Evolutionary conservation across 495 filamentous ascomycete species (phyloP), one percentile per base, ranked within the genome.

Genomic region (Endocarpon pusillum): DNA sequence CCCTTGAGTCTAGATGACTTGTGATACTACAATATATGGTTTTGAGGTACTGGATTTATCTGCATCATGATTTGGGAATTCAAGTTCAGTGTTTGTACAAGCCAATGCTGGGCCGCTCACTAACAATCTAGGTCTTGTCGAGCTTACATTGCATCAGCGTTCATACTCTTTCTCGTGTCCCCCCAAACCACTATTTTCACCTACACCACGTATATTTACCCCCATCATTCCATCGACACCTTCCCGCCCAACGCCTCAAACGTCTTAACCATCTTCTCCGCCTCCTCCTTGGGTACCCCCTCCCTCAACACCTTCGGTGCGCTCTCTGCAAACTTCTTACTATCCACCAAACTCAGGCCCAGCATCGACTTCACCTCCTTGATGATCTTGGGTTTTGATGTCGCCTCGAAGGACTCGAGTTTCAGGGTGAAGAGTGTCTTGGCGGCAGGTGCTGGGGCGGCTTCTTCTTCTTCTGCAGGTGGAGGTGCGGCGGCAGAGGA

Each of bases 261-360:
- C 15, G 77, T 74, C 56, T 81, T 84, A 24, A 94, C 66, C 45
- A 96, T 94, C 81, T 99, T 99, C 73, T 96, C 85, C 9, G 78
- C 80, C 56, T 99, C 89, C 52, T 99, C 89, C 70, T 96, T 99
- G 21, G 86, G 80, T 50, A 99, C 82, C 9, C 75, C 80, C 58
- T 99, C 89, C 75, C 93, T 96, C 82, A 99, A 76, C 48, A 81
- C 62, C 81, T 99, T 99, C 42, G 89, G 89, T 52, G 77, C 82
- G 46, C 78, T 79, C 69, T 99, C 89, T 44, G 96, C 89, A 58
- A 99, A 99, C 69, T 99, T 99, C 77, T 99, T 99, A 62, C 84
- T 93, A 59, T 99, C 89, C 45, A 99, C 89, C 59, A 99, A 68
- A 52, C 81, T 91, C 56, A 99, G 58, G 3, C 91, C 89, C 34